phyloP scores from a whole-genome alignment of 176 grass and related monocot genomes.

The Aegilops umbellulata region DNA sequence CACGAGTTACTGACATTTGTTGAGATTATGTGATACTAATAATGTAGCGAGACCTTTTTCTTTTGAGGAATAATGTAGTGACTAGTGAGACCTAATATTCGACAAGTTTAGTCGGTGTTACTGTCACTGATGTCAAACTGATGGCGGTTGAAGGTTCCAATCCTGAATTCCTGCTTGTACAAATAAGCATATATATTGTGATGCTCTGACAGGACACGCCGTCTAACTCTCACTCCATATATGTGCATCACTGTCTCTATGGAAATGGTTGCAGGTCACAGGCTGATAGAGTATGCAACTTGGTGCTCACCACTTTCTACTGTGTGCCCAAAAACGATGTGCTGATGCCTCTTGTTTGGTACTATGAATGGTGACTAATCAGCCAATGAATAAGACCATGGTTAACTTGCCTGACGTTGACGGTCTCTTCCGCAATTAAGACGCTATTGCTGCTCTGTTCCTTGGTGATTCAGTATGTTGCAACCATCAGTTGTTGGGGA shows the following conservation, averaged over 20 bases:
- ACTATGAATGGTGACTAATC: slow-evolving; percentile 20
- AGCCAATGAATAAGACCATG: slow-evolving; percentile 3
- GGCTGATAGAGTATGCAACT: background rate
- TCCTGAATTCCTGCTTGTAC: background rate
- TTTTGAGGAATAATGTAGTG: background rate
- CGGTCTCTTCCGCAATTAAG: background rate
- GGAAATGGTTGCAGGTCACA: slow-evolving; percentile 28
- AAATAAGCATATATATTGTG: slow-evolving; percentile 20
- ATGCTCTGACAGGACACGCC: slow-evolving; percentile 19
- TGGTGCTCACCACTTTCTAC: slow-evolving; percentile 8
- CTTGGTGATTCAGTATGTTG: slow-evolving; percentile 1
- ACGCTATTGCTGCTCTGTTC: background rate
- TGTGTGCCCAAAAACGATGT: background rate
- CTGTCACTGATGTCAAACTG: background rate
- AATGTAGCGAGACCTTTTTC: no score
- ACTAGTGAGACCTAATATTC: slow-evolving; percentile 17
- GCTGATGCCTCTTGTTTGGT: background rate
- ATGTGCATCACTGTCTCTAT: background rate
- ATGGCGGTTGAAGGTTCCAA: background rate
- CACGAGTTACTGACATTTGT: no score
- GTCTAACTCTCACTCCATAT: slow-evolving; percentile 31
- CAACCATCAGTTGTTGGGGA: slow-evolving; percentile 29
- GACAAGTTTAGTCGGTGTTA: background rate
- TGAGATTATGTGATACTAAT: no score
- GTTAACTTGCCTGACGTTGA: slow-evolving; percentile 2